Percentiles rank a stretch among this genome's conserved stretches.
phyloP scores from a whole-genome alignment of 2,329 filamentous ascomycete species.

The Ceratocystis variospora region DNA sequence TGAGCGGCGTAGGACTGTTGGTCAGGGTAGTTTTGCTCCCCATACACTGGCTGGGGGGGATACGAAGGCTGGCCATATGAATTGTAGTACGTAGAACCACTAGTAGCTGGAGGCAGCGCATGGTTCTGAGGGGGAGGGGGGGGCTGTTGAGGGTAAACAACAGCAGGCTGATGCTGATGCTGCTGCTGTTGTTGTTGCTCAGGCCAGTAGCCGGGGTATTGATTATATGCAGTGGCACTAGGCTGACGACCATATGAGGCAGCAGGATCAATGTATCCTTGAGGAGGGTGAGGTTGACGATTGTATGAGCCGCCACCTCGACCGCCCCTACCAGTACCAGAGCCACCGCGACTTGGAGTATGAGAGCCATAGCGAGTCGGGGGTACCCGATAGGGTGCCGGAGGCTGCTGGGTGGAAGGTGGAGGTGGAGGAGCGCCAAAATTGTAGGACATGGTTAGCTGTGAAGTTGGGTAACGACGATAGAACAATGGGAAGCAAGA shows the following conservation, averaged over 20 bases:
- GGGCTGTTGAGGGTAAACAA: slow-evolving; percentile 12
- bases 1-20: slow-evolving; percentile 25
- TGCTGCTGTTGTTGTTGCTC: slow-evolving; percentile 10
- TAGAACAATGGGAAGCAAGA: too few relatives aligned
- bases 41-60: slow-evolving; percentile 34
- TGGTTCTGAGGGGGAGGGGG: slow-evolving; percentile 6
- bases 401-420: slow-evolving; percentile 31
- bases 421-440: slow-evolving; percentile 42
- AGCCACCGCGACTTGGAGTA: slow-evolving; percentile 22
- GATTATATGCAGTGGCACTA: slow-evolving; percentile 41
- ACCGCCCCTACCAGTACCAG: slow-evolving; percentile 15
- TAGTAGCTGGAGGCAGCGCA: slow-evolving; percentile 6
- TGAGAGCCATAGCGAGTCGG: slow-evolving; percentile 21
- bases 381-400: slow-evolving; percentile 35
- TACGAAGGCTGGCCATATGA: slow-evolving; percentile 26
- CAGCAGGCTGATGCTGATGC: slow-evolving; percentile 10
- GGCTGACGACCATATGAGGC: slow-evolving; percentile 35
- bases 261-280: slow-evolving; percentile 32
- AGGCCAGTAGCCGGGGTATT: slow-evolving; percentile 32
- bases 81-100: slow-evolving; percentile 13
- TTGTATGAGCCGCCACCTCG: slow-evolving; percentile 12
- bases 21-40: slow-evolving; percentile 28
- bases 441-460: slow-evolving; percentile 35
- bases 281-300: slow-evolving; percentile 25
- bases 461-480: not conserved